phyloP scores from a whole-genome alignment of 2,329 filamentous ascomycete species.

The Trichophyton simii region DNA sequence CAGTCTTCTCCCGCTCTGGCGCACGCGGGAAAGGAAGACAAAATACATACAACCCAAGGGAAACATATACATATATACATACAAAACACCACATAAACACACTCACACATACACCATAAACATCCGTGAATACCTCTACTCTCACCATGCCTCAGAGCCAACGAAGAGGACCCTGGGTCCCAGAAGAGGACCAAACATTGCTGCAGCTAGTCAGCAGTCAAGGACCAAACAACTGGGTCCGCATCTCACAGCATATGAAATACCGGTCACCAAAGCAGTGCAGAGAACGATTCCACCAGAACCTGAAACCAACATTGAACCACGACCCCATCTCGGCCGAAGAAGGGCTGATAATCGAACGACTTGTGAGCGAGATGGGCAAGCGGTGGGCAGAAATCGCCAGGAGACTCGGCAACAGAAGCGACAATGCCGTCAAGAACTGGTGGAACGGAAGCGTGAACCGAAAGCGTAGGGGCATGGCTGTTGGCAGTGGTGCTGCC shows the following conservation, averaged over 20 bases:
- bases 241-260: constrained; percentile 62
- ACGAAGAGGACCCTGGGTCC: constrained; percentile 72
- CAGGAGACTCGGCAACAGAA: constrained; percentile 64
- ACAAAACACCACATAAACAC: not conserved
- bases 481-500: constrained; percentile 8
- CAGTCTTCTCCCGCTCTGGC: not conserved
- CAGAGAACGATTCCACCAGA: constrained; percentile 86
- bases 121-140: not conserved
- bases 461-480: constrained; percentile 45
- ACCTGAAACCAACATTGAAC: constrained; percentile 65
- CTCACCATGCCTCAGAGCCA: constrained; percentile 38
- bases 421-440: constrained; percentile 94
- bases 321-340: constrained; percentile 60
- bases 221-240: constrained; percentile 79
- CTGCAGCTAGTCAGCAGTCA: constrained; percentile 57
- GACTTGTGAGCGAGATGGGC: constrained; percentile 62
- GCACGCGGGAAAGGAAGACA: not conserved
- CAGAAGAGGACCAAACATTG: constrained; percentile 59
- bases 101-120: not conserved
- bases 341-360: constrained; percentile 62
- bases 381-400: constrained; percentile 93
- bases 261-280: constrained; percentile 87
- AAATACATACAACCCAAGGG: not conserved
- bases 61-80: not conserved
- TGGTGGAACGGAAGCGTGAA: constrained; percentile 97